Conservation (phyloP, 306 rosid species). For the Cucurbita maxima region DNA sequence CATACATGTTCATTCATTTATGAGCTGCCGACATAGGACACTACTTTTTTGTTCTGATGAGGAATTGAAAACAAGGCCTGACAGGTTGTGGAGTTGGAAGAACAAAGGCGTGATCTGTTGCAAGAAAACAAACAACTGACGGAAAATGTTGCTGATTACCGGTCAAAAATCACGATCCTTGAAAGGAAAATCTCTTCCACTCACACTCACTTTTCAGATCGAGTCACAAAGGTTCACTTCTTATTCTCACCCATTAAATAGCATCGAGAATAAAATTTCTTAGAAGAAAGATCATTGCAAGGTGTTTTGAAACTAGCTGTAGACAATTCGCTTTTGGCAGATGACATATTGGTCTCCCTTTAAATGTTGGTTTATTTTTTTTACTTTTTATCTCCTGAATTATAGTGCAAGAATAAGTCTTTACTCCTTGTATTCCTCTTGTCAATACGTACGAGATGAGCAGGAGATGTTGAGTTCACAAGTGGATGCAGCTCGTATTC, state of each 20-base stretch:
- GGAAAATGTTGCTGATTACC: slow-evolving; percentile 46
- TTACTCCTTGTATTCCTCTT: not conserved
- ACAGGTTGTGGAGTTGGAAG: slow-evolving; percentile 82
- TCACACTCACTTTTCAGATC: slow-evolving; percentile 14
- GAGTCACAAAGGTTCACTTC: slow-evolving; percentile 45
- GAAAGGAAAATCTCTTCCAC: slow-evolving; percentile 29
- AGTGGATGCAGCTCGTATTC: slow-evolving; percentile 41
- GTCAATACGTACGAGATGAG: slow-evolving; percentile 20
- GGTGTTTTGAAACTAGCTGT: not conserved
- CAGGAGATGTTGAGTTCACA: slow-evolving; percentile 52
- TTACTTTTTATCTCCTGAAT: not conserved
- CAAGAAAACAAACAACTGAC: slow-evolving; percentile 52
- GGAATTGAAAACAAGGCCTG: slow-evolving; percentile 75
- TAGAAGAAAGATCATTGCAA: not conserved
- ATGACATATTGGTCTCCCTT: not conserved
- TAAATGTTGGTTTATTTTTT: not conserved
- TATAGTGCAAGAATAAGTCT: not conserved
- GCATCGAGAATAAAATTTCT: not conserved
- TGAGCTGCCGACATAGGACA: slow-evolving; percentile 12
- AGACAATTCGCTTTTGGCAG: not conserved
- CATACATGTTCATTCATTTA: slow-evolving; percentile 8
- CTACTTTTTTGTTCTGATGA: slow-evolving; percentile 51
- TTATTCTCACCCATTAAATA: not conserved
- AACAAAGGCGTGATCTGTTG: slow-evolving; percentile 33
- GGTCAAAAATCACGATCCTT: slow-evolving; percentile 42